These are phyloP conservation scores for Teunomyces cretensis DNA, from an alignment of 805 yeast genomes.

Conservation along the genomic window DNA sequence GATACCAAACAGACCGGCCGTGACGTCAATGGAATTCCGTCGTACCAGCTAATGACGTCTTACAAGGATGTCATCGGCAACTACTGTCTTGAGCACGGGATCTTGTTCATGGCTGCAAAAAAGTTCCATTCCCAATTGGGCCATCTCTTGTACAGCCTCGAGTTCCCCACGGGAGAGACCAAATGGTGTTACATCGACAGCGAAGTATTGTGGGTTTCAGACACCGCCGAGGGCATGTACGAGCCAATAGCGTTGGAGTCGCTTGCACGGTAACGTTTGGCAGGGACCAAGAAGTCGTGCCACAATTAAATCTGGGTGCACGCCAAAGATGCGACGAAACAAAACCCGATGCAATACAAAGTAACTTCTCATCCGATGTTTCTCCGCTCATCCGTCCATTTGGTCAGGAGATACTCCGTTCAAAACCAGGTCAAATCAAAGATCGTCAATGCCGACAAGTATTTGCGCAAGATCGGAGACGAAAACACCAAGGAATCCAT, in stretches of 20 bases:
- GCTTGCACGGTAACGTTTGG: neutral
- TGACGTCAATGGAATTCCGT: constrained; percentile 39
- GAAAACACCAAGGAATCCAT: constrained; percentile 32
- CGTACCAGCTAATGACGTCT: constrained; percentile 43
- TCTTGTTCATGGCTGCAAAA: constrained; percentile 39
- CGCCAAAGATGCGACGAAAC: neutral
- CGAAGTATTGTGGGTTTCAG: constrained; percentile 60
- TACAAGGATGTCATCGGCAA: constrained; percentile 67
- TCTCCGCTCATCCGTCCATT: neutral
- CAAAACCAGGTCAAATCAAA: constrained; percentile 14
- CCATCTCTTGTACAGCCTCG: constrained; percentile 43
- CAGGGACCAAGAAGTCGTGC: too few relatives aligned
- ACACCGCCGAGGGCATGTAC: constrained; percentile 25
- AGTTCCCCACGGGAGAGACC: constrained; percentile 28
- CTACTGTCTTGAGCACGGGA: constrained; percentile 52
- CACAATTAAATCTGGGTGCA: too few relatives aligned
- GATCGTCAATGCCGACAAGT: constrained; percentile 17
- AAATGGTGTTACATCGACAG: constrained; percentile 55
- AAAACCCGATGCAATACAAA: neutral
- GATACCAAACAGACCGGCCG: constrained; percentile 5
- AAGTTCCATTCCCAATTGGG: constrained; percentile 39
- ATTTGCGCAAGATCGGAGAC: constrained; percentile 31
- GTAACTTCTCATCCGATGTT: neutral
- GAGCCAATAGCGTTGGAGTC: constrained; percentile 34
- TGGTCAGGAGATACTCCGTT: constrained; percentile 11